These are phyloP conservation scores for Aspergillus neoniger DNA, from an alignment of 2,329 filamentous ascomycete species.

Conservation along the genomic window DNA sequence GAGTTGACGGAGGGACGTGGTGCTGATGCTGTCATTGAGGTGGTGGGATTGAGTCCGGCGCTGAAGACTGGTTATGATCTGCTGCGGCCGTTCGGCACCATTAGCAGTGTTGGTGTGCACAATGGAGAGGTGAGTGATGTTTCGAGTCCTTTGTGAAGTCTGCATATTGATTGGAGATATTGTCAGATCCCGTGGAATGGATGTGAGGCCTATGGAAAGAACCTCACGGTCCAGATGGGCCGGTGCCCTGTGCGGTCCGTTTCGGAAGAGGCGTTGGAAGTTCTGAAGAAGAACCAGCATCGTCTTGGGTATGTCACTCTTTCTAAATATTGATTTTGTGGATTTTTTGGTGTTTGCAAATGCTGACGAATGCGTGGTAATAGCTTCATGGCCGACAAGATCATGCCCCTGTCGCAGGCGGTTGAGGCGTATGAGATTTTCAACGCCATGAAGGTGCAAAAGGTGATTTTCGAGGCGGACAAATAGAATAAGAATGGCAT, in stretches of 20 bases:
- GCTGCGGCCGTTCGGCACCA: constrained; percentile 70
- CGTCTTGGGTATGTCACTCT: constrained; percentile 59
- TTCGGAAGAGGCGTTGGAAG: constrained; percentile 64
- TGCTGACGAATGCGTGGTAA: constrained; percentile 20
- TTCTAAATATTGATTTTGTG: neutral
- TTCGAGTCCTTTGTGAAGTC: neutral
- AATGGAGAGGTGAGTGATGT: constrained; percentile 62
- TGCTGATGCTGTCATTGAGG: constrained; percentile 81
- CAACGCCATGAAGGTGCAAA: constrained; percentile 71
- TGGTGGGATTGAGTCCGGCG: constrained; percentile 70
- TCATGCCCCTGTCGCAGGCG: constrained; percentile 69
- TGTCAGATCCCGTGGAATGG: constrained; percentile 66
- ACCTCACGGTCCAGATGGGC: constrained; percentile 73
- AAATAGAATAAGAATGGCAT: constrained; percentile 28
- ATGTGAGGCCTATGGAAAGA: constrained; percentile 67
- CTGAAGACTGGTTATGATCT: constrained; percentile 71
- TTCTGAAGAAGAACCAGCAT: constrained; percentile 68
- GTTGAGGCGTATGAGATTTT: constrained; percentile 71
- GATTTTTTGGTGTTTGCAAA: neutral
- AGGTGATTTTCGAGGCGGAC: constrained; percentile 65
- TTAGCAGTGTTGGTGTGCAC: constrained; percentile 75
- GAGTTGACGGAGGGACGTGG: constrained; percentile 77
- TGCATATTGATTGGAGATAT: constrained; percentile 23
- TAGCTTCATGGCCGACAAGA: constrained; percentile 75
- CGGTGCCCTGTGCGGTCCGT: constrained; percentile 73